Evolutionary conservation across 768 basidiomycete genomes (phyloP).

Genomic region (Termitomyces heimii): DNA sequence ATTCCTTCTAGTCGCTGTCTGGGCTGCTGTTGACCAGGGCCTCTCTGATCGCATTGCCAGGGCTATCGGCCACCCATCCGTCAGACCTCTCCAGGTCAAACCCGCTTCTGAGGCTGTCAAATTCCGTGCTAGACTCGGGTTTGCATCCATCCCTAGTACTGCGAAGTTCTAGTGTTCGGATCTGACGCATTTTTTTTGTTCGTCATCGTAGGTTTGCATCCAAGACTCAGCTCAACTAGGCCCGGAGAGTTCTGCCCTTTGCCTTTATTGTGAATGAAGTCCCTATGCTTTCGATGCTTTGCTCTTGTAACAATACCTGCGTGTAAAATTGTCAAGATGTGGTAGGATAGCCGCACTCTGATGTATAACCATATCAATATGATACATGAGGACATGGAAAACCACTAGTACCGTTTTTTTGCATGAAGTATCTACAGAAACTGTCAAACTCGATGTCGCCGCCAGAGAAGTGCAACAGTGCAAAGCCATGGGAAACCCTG

Average conservation of each 20-base stretch:
- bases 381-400: not conserved
- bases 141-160: conserved; percentile 8
- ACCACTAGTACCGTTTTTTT: too few species aligned
- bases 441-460: too few species aligned
- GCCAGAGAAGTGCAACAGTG: too few species aligned
- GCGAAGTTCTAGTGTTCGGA: conserved; percentile 9
- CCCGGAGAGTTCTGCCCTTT: not conserved
- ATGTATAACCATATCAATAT: not conserved
- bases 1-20: conserved; percentile 57
- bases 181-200: conserved; percentile 6
- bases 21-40: conserved; percentile 71
- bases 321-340: not conserved
- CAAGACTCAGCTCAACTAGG: conserved; percentile 6
- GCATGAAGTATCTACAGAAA: too few species aligned
- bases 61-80: conserved; percentile 54
- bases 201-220: conserved; percentile 7
- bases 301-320: conserved; percentile 1
- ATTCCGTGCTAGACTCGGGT: conserved; percentile 41
- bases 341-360: not conserved
- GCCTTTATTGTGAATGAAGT: not conserved
- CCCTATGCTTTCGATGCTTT: conserved; percentile 1
- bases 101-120: conserved; percentile 51
- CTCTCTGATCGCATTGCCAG: conserved; percentile 76
- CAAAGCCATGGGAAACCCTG: too few species aligned
- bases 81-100: conserved; percentile 56